These are phyloP conservation scores for Cladobotryum mycophilum DNA, from an alignment of 2,329 filamentous ascomycete genomes.

Conservation along the genomic window DNA sequence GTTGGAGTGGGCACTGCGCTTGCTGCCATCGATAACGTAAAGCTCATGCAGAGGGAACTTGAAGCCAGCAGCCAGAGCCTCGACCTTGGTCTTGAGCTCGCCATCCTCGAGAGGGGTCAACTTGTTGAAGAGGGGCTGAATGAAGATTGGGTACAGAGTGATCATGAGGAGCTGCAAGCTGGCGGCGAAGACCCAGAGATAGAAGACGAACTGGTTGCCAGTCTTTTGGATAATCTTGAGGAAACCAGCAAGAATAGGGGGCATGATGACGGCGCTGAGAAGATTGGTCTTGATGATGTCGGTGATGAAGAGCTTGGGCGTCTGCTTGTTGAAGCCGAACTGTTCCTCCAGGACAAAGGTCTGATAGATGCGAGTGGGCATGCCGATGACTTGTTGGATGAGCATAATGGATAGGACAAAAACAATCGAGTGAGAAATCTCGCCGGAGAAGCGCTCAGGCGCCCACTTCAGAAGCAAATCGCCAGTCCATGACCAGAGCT, in stretches of 20 bases:
- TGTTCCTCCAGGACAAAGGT: conserved; percentile 95
- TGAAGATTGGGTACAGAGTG: conserved; percentile 90
- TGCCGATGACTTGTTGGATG: conserved; percentile 69
- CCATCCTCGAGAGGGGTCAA: conserved; percentile 86
- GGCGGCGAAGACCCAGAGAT: conserved; percentile 89
- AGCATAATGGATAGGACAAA: conserved; percentile 86
- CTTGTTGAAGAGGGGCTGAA: conserved; percentile 97
- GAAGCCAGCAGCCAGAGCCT: conserved; percentile 73
- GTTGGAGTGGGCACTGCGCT: conserved; percentile 80
- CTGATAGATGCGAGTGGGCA: conserved; percentile 83
- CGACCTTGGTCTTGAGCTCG: conserved; percentile 79
- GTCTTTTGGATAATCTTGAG: conserved; percentile 92
- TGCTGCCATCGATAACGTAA: conserved; percentile 89
- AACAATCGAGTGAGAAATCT: conserved; percentile 87
- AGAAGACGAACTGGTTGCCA: conserved; percentile 93
- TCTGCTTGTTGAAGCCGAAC: conserved; percentile 99
- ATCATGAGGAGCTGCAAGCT: conserved; percentile 90
- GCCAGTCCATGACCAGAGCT: conserved; percentile 81
- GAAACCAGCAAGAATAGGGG: conserved; percentile 87
- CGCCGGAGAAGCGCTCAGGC: conserved; percentile 74
- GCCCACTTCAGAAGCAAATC: conserved; percentile 66
- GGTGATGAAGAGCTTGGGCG: conserved; percentile 75
- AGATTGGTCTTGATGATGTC: conserved; percentile 90
- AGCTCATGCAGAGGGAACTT: conserved; percentile 90
- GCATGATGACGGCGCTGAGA: conserved; percentile 70